Conservation (phyloP, 2,329 filamentous ascomycete genomes). For the Diplodia sapinea region DNA sequence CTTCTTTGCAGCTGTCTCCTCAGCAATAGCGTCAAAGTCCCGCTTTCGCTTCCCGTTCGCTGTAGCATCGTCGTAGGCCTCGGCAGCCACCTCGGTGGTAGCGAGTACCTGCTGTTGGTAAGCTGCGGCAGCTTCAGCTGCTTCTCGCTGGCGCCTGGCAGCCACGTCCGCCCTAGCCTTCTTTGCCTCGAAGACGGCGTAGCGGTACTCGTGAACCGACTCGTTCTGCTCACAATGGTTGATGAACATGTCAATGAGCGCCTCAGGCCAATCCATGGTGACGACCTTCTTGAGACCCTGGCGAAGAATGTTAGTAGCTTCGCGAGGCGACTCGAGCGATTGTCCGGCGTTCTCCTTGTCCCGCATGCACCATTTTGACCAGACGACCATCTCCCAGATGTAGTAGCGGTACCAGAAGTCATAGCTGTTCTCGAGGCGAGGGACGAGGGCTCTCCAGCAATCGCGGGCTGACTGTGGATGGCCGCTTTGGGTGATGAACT, state of each 20-base stretch:
- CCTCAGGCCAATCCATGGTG: conserved; percentile 77
- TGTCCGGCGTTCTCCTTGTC: conserved; percentile 58
- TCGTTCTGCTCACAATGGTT: conserved; percentile 92
- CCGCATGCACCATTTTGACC: conserved; percentile 62
- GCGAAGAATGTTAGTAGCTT: conserved; percentile 77
- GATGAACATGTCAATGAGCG: conserved; percentile 73
- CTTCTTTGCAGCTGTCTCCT: conserved; percentile 69
- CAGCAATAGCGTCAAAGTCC: conserved; percentile 61
- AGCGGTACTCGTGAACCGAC: conserved; percentile 73
- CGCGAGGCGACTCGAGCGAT: conserved; percentile 63
- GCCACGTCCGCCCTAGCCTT: conserved; percentile 68
- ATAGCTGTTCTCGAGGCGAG: conserved; percentile 75
- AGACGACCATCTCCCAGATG: conserved; percentile 84
- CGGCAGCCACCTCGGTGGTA: conserved; percentile 32
- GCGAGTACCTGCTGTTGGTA: conserved; percentile 41
- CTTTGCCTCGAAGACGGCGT: conserved; percentile 74
- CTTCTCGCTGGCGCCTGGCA: conserved; percentile 70
- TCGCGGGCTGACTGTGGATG: conserved; percentile 77
- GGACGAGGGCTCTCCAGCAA: conserved; percentile 74
- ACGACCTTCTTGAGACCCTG: conserved; percentile 67
- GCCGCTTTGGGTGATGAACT: conserved; percentile 84
- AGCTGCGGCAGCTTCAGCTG: conserved; percentile 60
- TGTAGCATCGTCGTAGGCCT: conserved; percentile 36
- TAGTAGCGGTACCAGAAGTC: conserved; percentile 96
- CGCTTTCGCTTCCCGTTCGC: conserved; percentile 73